phyloP scores from a whole-genome alignment of 208 protist species.

The Acanthamoeba castellanii region DNA sequence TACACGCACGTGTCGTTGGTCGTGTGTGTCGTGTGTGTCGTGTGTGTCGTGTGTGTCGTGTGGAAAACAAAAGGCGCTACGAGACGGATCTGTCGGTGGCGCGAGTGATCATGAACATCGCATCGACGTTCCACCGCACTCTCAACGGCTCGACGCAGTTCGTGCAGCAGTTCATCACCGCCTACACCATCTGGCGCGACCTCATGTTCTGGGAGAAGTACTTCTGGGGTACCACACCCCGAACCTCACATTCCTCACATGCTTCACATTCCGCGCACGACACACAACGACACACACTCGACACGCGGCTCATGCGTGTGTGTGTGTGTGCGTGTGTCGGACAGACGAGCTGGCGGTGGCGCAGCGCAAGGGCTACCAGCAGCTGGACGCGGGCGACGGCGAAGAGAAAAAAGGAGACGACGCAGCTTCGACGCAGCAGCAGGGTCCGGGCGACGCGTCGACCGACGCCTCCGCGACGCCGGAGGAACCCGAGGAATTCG shows the following conservation, averaged over 20 bases:
- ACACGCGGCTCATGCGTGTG: background rate
- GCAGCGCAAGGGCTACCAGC: constrained; percentile 6
- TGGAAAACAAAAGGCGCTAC: background rate
- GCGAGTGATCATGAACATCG: constrained; percentile 66
- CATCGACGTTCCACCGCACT: constrained; percentile 66
- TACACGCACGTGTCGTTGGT: background rate
- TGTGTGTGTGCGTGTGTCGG: background rate
- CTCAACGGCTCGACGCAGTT: constrained; percentile 27
- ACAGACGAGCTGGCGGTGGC: constrained; percentile 19
- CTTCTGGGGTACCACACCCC: constrained; percentile 45
- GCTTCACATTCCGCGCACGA: background rate
- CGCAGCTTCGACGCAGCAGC: background rate
- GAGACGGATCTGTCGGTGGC: constrained; percentile 51
- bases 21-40: background rate
- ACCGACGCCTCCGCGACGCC: background rate
- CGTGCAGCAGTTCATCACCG: constrained; percentile 72
- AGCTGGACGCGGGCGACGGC: background rate
- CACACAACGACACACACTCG: background rate
- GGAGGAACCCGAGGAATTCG: background rate
- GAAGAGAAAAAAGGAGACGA: background rate
- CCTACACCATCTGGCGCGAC: constrained; percentile 46
- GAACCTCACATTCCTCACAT: background rate
- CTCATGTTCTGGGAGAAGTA: constrained; percentile 73
- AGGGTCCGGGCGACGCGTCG: background rate
- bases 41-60: background rate